Conservation (phyloP, 2,329 filamentous ascomycete genomes). For the Coniochaeta sp. region DNA sequence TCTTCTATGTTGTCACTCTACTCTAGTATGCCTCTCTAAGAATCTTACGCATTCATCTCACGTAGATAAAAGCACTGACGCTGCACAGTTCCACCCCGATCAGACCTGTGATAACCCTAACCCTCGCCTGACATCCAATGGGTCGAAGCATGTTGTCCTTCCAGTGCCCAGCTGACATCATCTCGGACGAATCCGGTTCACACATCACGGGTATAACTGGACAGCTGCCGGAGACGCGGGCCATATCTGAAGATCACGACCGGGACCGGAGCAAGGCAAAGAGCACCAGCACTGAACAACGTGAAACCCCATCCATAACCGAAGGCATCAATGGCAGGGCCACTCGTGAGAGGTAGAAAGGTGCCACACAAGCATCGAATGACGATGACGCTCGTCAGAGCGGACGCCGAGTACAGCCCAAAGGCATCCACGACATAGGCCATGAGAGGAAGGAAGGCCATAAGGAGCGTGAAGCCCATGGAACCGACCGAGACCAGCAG, state of each 20-base stretch:
- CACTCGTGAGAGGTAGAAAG: conserved; percentile 44
- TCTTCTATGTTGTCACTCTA: not conserved
- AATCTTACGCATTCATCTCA: not conserved
- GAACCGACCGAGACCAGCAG: conserved; percentile 35
- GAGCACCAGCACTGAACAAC: conserved; percentile 30
- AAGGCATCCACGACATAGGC: conserved; percentile 52
- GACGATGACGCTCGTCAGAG: conserved; percentile 49
- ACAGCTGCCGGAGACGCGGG: conserved; percentile 39
- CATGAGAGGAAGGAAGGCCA: conserved; percentile 41
- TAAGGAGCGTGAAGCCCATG: conserved; percentile 35
- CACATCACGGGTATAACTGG: conserved; percentile 35
- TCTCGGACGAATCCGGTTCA: not conserved
- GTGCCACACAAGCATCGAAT: conserved; percentile 47
- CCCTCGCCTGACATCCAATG: too few species aligned
- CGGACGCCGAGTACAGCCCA: conserved; percentile 47
- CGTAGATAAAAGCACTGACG: too few species aligned
- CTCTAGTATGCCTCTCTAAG: not conserved
- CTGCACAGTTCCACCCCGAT: too few species aligned
- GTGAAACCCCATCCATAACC: conserved; percentile 47
- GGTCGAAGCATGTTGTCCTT: too few species aligned
- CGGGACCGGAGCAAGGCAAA: conserved; percentile 42
- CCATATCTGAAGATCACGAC: conserved; percentile 43
- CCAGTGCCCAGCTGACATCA: too few species aligned
- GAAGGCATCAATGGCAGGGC: conserved; percentile 35
- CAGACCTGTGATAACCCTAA: too few species aligned